A percentile compares a stretch with the other conserved stretches of the same genome.
Conservation (phyloP, 352 stramenopile genomes). For the Globisporangium solare region DNA sequence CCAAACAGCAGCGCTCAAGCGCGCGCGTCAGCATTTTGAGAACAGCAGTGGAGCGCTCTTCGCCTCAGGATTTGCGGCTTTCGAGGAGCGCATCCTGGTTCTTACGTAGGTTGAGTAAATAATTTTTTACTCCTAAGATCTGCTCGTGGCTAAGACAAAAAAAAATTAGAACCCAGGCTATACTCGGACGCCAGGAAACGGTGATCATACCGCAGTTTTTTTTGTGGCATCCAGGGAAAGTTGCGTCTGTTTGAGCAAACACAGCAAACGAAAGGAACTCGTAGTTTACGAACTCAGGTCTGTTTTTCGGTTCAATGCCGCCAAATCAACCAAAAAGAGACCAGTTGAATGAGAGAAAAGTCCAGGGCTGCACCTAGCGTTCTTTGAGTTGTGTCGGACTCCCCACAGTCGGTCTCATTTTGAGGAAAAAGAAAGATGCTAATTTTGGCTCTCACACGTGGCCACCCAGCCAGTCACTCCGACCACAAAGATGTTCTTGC, state of each 20-base stretch:
- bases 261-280: background rate
- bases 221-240: background rate
- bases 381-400: background rate
- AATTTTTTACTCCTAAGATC: too few species aligned
- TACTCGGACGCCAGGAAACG: background rate
- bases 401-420: background rate
- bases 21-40: constrained; percentile 1
- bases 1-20: constrained; percentile 6
- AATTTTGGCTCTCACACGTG: too few species aligned
- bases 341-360: background rate
- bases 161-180: background rate
- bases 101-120: background rate
- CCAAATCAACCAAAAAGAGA: background rate
- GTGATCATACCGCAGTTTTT: background rate
- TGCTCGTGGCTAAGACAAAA: too few species aligned
- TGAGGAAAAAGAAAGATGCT: too few species aligned
- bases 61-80: background rate
- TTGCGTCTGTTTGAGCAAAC: background rate
- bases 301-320: too few species aligned
- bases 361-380: too few species aligned
- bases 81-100: background rate
- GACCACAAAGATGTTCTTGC: too few species aligned
- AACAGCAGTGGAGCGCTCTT: background rate
- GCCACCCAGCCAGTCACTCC: too few species aligned
- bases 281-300: background rate